These are phyloP conservation scores for Nitzschia sp. DNA, from an alignment of 108 stramenopile species.

Conservation along the genomic window DNA sequence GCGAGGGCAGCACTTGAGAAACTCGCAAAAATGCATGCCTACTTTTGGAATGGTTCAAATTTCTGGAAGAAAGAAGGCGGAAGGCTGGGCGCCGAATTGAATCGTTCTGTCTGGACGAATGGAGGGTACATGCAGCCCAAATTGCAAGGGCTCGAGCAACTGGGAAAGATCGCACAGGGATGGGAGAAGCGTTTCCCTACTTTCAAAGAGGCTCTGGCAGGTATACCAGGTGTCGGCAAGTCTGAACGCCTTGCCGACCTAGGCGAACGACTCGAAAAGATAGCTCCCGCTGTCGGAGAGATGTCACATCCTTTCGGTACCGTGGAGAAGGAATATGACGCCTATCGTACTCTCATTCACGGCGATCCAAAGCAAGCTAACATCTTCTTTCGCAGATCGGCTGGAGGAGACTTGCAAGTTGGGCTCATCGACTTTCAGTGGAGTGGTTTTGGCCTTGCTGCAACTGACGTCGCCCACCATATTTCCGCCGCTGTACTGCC, in stretches of 20 bases:
- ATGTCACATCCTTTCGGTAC: slow-evolving; percentile 57
- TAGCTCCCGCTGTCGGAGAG: slow-evolving; percentile 40
- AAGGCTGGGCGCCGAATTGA: slow-evolving; percentile 45
- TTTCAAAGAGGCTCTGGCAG: slow-evolving; percentile 36
- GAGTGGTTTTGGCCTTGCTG: slow-evolving; percentile 73
- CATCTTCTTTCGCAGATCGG: slow-evolving; percentile 49
- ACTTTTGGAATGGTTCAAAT: slow-evolving; percentile 62
- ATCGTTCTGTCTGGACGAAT: slow-evolving; percentile 52
- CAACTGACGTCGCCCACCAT: slow-evolving; percentile 73
- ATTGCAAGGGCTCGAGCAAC: slow-evolving; percentile 58
- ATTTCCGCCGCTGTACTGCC: slow-evolving; percentile 50
- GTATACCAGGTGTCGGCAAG: slow-evolving; percentile 29
- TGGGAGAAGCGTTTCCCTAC: slow-evolving; percentile 38
- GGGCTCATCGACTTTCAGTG: slow-evolving; percentile 81
- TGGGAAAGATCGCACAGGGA: slow-evolving; percentile 45
- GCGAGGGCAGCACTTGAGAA: slow-evolving; percentile 42
- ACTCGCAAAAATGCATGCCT: slow-evolving; percentile 74
- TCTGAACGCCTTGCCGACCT: slow-evolving; percentile 35
- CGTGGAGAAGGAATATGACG: slow-evolving; percentile 1
- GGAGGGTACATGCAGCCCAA: slow-evolving; percentile 70
- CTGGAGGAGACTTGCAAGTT: slow-evolving; percentile 40
- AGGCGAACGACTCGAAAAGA: slow-evolving; percentile 47
- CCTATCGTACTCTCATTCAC: slow-evolving; percentile 64
- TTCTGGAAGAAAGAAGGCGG: slow-evolving; percentile 60
- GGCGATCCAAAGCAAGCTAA: slow-evolving; percentile 82